Evolutionary conservation across 139 green algal species (phyloP).

Genomic region (Chlorella sp.): DNA sequence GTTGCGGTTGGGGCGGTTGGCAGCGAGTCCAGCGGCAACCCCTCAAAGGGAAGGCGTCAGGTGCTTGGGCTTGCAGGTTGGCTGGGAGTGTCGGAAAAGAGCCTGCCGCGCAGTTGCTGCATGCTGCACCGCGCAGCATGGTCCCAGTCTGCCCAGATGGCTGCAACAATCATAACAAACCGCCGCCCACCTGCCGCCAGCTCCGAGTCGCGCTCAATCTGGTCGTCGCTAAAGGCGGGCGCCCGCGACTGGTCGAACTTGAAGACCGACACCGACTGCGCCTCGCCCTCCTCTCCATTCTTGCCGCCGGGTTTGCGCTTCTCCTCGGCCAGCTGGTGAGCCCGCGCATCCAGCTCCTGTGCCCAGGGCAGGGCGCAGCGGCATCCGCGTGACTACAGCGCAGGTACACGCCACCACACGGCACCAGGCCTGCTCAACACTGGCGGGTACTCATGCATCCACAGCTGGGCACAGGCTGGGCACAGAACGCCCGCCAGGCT

Average conservation of each 20-base stretch:
- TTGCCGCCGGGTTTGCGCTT: background rate
- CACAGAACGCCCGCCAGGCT: too few species aligned
- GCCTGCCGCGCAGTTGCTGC: background rate
- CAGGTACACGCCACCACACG: too few species aligned
- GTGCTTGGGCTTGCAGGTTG: too few species aligned
- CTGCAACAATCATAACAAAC: too few species aligned
- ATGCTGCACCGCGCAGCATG: background rate
- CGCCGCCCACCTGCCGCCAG: constrained; percentile 1
- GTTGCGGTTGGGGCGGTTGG: background rate
- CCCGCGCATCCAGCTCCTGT: constrained; percentile 5
- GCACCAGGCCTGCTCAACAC: too few species aligned
- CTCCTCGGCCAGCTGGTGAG: background rate
- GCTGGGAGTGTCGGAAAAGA: background rate
- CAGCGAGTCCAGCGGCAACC: background rate
- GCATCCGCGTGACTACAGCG: too few species aligned
- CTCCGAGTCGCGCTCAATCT: background rate
- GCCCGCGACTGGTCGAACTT: constrained; percentile 26
- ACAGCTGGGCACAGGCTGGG: too few species aligned
- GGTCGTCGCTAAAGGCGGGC: constrained; percentile 20
- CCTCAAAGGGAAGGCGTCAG: too few species aligned
- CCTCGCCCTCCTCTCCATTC: background rate
- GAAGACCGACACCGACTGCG: constrained; percentile 2
- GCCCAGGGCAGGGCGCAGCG: too few species aligned
- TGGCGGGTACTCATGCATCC: too few species aligned
- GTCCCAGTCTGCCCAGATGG: background rate